phyloP scores from a whole-genome alignment of 2,329 filamentous ascomycete genomes.

The Trichophyton rubrum region DNA sequence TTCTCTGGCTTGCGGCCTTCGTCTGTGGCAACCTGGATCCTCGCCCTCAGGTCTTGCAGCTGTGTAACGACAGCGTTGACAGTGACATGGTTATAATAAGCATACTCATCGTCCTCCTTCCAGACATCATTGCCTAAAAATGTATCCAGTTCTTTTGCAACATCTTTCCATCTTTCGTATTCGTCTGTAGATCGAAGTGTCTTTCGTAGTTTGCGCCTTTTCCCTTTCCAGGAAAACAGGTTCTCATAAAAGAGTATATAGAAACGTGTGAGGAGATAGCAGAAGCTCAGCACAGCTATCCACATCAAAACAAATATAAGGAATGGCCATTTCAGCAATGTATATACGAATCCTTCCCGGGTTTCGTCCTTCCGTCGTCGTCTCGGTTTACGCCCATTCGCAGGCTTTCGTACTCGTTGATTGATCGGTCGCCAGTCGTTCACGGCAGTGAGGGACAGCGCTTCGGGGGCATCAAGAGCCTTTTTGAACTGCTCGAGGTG shows the following conservation, averaged over 20 bases:
- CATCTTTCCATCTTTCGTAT: slow-evolving; percentile 72
- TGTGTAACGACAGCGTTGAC: slow-evolving; percentile 65
- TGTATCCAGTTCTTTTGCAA: slow-evolving; percentile 64
- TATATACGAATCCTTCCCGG: slow-evolving; percentile 82
- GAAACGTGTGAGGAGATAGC: slow-evolving; percentile 68
- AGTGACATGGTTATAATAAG: slow-evolving; percentile 80
- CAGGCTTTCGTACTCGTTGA: slow-evolving; percentile 47
- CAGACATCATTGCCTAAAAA: slow-evolving; percentile 58
- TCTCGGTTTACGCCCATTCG: slow-evolving; percentile 37
- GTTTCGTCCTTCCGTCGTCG: slow-evolving; percentile 73
- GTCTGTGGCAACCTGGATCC: slow-evolving; percentile 21
- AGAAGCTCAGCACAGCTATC: slow-evolving; percentile 58
- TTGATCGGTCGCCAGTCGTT: slow-evolving; percentile 93
- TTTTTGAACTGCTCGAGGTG: slow-evolving; percentile 68
- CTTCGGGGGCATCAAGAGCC: slow-evolving; percentile 71
- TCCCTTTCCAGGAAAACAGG: slow-evolving; percentile 76
- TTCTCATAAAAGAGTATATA: slow-evolving; percentile 94
- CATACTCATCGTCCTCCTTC: slow-evolving; percentile 44
- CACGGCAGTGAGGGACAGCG: slow-evolving; percentile 66
- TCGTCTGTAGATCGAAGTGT: slow-evolving; percentile 58
- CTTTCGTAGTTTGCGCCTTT: slow-evolving; percentile 56
- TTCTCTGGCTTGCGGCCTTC: slow-evolving; percentile 19
- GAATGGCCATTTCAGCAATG: slow-evolving; percentile 82
- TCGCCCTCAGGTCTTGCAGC: slow-evolving; percentile 40
- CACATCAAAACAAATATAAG: slow-evolving; percentile 67